A percentile compares a stretch with the other conserved stretches of the same genome.
These are phyloP conservation scores for Musa acuminata DNA, from an alignment of 176 grass and related monocot species.

Conservation along the genomic window DNA sequence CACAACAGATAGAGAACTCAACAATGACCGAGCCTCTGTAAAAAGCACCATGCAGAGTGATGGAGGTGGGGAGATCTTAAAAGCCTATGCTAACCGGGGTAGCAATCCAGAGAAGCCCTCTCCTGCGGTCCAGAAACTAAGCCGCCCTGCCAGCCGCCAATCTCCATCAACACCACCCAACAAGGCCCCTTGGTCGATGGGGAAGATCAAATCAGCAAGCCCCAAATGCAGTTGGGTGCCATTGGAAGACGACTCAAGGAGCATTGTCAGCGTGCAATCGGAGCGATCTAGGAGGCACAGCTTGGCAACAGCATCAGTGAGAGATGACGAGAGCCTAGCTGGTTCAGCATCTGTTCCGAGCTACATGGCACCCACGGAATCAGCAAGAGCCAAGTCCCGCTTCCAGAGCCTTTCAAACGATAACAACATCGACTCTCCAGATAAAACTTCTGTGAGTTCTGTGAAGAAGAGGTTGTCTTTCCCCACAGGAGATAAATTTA, in stretches of 20 bases:
- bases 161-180: conserved; percentile 3
- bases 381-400: conserved; percentile 16
- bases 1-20: conserved; percentile 3
- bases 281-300: conserved; percentile 12
- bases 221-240: neutral
- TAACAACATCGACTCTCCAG: neutral
- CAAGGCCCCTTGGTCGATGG: conserved; percentile 1
- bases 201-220: conserved; percentile 16
- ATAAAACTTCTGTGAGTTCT: conserved; percentile 1
- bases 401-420: neutral
- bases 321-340: conserved; percentile 15
- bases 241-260: conserved; percentile 11
- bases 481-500: neutral
- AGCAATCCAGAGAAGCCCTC: conserved; percentile 6
- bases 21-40: conserved; percentile 4
- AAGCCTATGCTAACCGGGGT: conserved; percentile 15
- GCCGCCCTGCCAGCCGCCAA: neutral
- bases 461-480: conserved; percentile 13
- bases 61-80: conserved; percentile 18
- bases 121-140: conserved; percentile 1
- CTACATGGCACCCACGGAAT: conserved; percentile 17
- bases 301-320: neutral
- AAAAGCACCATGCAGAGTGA: conserved; percentile 5
- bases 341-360: neutral
- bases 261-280: conserved; percentile 5